Percentiles rank a stretch among this genome's conserved stretches.
Conservation (phyloP, 2,329 filamentous ascomycete species). For the Fusarium falciforme region DNA sequence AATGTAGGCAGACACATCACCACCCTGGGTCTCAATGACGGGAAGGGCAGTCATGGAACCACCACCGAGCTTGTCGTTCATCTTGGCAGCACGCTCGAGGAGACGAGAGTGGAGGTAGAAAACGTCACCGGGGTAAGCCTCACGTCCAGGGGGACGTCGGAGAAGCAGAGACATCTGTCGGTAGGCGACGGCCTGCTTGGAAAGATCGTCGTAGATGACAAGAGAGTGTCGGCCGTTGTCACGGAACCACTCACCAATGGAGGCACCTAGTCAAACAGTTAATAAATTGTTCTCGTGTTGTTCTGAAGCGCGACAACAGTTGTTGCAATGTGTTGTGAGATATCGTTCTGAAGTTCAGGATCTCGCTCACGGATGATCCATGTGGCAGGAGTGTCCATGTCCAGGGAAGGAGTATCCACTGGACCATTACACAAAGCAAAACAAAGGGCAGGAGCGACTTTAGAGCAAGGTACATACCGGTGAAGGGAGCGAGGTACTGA, state of each 20-base stretch:
- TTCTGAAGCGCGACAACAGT: not conserved
- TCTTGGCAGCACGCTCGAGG: constrained; percentile 98
- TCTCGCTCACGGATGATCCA: constrained; percentile 42
- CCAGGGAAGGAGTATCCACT: not conserved
- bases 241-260: constrained; percentile 77
- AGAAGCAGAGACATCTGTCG: constrained; percentile 99
- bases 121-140: constrained; percentile 98
- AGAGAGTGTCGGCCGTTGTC: constrained; percentile 90
- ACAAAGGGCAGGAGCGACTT: not conserved
- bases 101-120: constrained; percentile 99
- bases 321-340: not conserved
- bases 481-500: constrained; percentile 95
- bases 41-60: constrained; percentile 98
- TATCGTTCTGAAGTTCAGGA: not conserved
- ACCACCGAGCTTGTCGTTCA: constrained; percentile 94
- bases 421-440: not conserved
- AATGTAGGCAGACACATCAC: constrained; percentile 99
- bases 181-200: constrained; percentile 97
- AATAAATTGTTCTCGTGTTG: not conserved
- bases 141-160: constrained; percentile 97
- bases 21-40: constrained; percentile 99
- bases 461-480: constrained; percentile 60
- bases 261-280: not conserved
- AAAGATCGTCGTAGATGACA: constrained; percentile 93
- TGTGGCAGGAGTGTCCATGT: not conserved